Base-by-base conservation (phyloP, 768 basidiomycete genomes). In the Tylopilus intermedius region DNA sequence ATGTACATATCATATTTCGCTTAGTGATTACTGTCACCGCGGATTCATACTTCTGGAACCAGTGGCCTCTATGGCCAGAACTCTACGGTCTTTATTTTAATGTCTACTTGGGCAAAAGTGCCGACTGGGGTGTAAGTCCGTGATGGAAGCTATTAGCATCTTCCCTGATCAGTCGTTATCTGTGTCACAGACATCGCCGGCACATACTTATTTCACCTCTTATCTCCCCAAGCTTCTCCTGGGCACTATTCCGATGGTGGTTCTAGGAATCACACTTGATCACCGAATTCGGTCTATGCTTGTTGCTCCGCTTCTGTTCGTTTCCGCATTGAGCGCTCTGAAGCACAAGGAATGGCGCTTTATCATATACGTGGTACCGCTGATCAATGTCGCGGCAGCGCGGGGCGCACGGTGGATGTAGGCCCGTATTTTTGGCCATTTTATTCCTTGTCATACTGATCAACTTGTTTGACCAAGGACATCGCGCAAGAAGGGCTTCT, bases 271-370 rank as follows among this genome's bases (percentile, higher is more conserved):
- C 38, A 24, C 72, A 7, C 51, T 73, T 14, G 82, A 88, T 57
- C 58, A 56, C 8, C 75, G 79, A 8, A 71, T 82, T 41, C 77
- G 79, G 4, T 63, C 70, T 3, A 72, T 88, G 35, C 67, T 85
- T 4, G 45, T 76, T 9, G 79, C 85, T 0, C 74, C 80, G 2
- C 26, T 83, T 5, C 52, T 62, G 1, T 88, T 86, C 54, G 62
- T 91, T 8, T 67, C 63, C 2, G 59, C 85, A 3, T 80, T 98
- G 66, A 94, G 92, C 64, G 73, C 65, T 29, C 74, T 97, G 1
- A 85, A 81, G 0, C 96, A 99, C 71, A 99, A 99, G 67, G 96
- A 99, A 70, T 99, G 96, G 96, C 80, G 96, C 7, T 99, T 99
- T 69, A 75, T 98, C 51, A 78, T 92, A 8, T 98, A 98, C 63